These are phyloP conservation scores for Malassezia sympodialis DNA, from an alignment of 1,284 basidiomycete genomes.

Conservation along the genomic window DNA sequence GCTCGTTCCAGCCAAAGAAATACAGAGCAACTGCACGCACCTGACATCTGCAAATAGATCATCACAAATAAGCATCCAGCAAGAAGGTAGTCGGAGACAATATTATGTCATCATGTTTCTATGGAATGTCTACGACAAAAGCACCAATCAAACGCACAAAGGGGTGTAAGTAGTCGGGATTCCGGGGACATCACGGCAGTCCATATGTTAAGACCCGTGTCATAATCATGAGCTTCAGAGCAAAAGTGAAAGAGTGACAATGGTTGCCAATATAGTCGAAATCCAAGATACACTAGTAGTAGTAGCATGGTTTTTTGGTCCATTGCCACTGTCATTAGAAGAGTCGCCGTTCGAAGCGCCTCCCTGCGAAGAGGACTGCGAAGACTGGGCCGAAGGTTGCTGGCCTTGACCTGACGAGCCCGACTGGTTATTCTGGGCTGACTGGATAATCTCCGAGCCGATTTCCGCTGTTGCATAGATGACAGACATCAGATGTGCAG, in stretches of 20 bases:
- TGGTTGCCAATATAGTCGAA: background rate
- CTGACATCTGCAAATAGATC: background rate
- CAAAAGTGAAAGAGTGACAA: background rate
- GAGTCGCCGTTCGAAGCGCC: background rate
- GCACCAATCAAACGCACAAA: background rate
- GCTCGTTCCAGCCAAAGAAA: background rate
- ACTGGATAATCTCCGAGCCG: slow-evolving; percentile 26
- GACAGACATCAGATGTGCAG: slow-evolving; percentile 53
- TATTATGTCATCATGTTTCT: background rate
- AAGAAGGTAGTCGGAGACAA: background rate
- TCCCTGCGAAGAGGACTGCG: background rate
- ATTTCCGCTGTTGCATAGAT: slow-evolving; percentile 55
- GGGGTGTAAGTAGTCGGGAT: background rate
- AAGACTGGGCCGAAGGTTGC: background rate
- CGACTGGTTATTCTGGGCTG: background rate
- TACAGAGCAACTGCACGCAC: background rate
- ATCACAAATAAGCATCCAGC: background rate
- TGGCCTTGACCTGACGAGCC: background rate
- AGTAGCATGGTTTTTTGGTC: background rate
- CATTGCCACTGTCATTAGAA: background rate
- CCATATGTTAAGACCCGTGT: background rate
- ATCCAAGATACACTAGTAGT: background rate
- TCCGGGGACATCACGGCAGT: background rate
- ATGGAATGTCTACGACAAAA: background rate
- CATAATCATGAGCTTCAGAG: background rate